Conservation (phyloP, 345 rosid genomes). For the Trapa bicornis region DNA sequence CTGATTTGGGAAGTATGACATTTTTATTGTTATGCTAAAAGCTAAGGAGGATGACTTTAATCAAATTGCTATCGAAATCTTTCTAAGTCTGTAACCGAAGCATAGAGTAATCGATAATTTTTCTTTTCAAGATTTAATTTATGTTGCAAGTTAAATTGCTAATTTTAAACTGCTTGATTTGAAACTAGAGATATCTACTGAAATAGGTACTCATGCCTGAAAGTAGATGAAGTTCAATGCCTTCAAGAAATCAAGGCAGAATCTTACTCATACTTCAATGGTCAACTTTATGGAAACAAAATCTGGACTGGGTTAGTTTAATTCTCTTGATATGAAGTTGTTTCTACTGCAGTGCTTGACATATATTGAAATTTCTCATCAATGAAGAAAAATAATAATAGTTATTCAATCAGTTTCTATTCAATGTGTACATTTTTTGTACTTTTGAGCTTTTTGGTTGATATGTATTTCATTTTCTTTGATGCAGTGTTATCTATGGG, state of each 20-base stretch:
- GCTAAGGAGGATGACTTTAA: background rate
- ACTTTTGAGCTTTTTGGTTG: background rate
- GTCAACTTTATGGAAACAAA: slow-evolving; percentile 64
- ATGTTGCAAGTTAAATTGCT: background rate
- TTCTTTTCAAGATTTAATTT: background rate
- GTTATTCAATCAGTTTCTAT: background rate
- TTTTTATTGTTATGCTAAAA: background rate
- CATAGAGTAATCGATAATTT: background rate
- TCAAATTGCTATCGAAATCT: background rate
- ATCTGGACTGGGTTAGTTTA: slow-evolving; percentile 78
- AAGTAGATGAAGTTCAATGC: slow-evolving; percentile 49
- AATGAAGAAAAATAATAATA: background rate
- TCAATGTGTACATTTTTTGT: background rate
- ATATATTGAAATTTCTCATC: background rate
- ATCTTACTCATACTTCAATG: slow-evolving; percentile 60
- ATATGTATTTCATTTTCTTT: background rate
- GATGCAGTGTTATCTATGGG: slow-evolving; percentile 50
- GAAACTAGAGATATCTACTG: slow-evolving; percentile 6
- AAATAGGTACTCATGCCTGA: slow-evolving; percentile 47
- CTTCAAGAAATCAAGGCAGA: slow-evolving; percentile 49
- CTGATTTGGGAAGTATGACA: background rate
- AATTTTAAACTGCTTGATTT: background rate
- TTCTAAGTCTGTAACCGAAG: background rate
- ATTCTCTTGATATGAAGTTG: background rate
- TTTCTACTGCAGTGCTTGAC: background rate